Base-by-base conservation (phyloP, 2,329 filamentous ascomycete genomes). In the Alternaria consortialis region DNA sequence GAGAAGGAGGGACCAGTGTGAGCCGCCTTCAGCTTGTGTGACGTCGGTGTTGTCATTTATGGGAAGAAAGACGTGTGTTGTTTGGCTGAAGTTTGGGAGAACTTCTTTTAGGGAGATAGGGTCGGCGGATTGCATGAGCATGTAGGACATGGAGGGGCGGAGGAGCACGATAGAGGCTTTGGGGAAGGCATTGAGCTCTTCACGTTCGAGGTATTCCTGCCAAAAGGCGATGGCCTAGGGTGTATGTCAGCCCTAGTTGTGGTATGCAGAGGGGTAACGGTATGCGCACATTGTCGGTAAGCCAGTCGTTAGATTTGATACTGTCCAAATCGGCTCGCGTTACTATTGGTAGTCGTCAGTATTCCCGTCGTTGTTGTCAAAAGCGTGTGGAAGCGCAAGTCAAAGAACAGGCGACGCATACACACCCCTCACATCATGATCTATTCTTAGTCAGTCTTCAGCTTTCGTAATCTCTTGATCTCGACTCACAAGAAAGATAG, bases 171-270 rank as follows among this genome's bases (percentile, higher is more conserved):
- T 97, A 65, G 93, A 88, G 20, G 93, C 93, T 74, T 91, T 89
- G 9, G 92, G 91, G 76, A 91, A 97, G 70, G 88, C 87, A 31
- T 84, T 84, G 29, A 99, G 89, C 63, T 93, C 89, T 82, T 98
- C 94, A 64, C 89, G 92, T 80, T 99, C 95, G 67, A 99, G 88
- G 77, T 91, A 94, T 81, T 98, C 94, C 85, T 98, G 92, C 94
- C 95, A 99, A 77, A 99, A 98, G 52, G 93, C 90, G 68, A 99
- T 98, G 71, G 93, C 94, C 91, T 94, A 53, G 20, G 17, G 27
- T 42, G n/a, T 43, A 42, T 25, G 54, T 68, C 51, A 62, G 63
- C 44, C 50, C 2, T 36, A 51, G 20, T 31, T 25, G 20, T 6
- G 17, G 40, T 25, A 15, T 11, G 36, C 20, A 39, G 44, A 32